Evolutionary conservation across 768 basidiomycete genomes (phyloP), one percentile per base, ranked within the genome.

Genomic region (Phlebiopsis flavidoalba): DNA sequence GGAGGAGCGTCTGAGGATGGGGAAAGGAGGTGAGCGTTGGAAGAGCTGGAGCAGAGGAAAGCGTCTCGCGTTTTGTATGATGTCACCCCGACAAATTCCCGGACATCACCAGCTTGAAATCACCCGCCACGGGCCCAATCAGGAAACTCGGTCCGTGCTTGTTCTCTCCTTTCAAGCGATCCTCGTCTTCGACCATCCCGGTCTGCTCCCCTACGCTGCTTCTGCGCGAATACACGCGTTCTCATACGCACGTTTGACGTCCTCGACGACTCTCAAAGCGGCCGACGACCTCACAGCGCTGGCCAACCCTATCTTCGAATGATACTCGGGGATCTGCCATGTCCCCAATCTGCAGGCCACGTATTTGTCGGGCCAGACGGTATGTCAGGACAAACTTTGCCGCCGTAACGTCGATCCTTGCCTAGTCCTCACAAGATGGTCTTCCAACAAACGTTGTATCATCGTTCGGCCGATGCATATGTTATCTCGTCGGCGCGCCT

Each of bases 31-130:
- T 46, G 45, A 33, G 31, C n/a, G 57, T 22, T 19, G 57, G 47
- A 49, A 50, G 58, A 59, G 58, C 35, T 12, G 40, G 58, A 50
- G 37, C 45, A 53, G n/a, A 53, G 33, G 17, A 35, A 17, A 50
- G 54, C 17, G n/a, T 58, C 47, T 21, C 50, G 11, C n/a, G 31
- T 59, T 59, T 59, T 59, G 47, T 59, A 59, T 59, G 58, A 59
- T 59, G 58, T 59, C 58, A 59, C 58, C 21, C 54, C 54, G 54
- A 55, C 54, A 26, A 55, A 55, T 40, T 36, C 35, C 54, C 54
- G 54, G 37, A 45, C 36, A 55, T 55, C 54, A 21, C 40, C 36
- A 1, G 40, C 54, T n/a, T 22, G 40, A 45, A 55, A 55, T 55
- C 54, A 55, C 54, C 54, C 54, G 54, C 37, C 12, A 21, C 12